Evolutionary conservation across 2,329 filamentous ascomycete genomes (phyloP).

Genomic region (Pseudocercospora crystallina): DNA sequence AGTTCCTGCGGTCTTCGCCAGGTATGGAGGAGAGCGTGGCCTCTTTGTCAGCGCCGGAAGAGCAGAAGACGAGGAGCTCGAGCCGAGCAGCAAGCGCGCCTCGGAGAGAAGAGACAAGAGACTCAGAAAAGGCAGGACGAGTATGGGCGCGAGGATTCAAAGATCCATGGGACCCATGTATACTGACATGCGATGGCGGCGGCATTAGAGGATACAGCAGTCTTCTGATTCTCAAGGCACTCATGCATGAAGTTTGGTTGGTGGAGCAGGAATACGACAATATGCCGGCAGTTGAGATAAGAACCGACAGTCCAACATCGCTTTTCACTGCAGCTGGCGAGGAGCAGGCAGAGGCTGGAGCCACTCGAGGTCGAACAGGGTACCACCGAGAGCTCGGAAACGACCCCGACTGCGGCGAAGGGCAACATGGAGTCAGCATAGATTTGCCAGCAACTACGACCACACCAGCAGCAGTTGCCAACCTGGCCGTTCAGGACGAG

Average conservation of each 20-base stretch:
- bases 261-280: conserved; percentile 44
- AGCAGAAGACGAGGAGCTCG: conserved; percentile 22
- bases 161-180: conserved; percentile 51
- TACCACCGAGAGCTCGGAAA: conserved; percentile 15
- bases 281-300: conserved; percentile 11
- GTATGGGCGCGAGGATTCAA: conserved; percentile 44
- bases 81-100: conserved; percentile 29
- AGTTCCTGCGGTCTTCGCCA: conserved; percentile 26
- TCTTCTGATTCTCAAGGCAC: conserved; percentile 48
- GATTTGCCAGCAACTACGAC: conserved; percentile 7
- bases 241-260: conserved; percentile 50
- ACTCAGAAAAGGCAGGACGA: conserved; percentile 42
- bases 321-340: conserved; percentile 6
- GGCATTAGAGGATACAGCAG: conserved; percentile 54
- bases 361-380: conserved; percentile 15
- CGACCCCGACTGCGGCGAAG: conserved; percentile 18
- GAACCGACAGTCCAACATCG: conserved; percentile 23
- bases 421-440: conserved; percentile 17
- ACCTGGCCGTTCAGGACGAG: conserved; percentile 18
- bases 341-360: conserved; percentile 20
- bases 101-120: conserved; percentile 34
- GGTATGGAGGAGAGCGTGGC: conserved; percentile 26
- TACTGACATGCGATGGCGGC: conserved; percentile 51
- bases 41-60: conserved; percentile 19
- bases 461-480: conserved; percentile 17